Conservation (phyloP, 768 basidiomycete species). For the Boletus edulis region DNA sequence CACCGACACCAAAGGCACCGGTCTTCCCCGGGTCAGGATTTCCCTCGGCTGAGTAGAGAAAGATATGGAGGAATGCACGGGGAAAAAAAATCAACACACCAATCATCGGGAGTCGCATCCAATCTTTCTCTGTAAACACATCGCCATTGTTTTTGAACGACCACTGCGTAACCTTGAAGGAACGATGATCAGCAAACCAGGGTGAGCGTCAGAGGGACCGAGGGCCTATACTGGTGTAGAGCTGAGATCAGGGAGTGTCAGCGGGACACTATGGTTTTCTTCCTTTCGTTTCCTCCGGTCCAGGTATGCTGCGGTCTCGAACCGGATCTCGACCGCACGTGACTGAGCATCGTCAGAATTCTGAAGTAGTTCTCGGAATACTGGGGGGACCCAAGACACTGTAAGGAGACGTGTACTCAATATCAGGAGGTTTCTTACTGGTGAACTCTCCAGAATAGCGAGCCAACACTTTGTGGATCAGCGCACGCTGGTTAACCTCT, state of each 20-base stretch:
- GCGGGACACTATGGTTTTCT: too few species aligned
- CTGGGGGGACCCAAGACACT: neutral
- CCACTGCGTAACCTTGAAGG: neutral
- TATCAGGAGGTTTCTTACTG: constrained; percentile 37
- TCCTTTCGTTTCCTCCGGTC: too few species aligned
- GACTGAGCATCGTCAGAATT: neutral
- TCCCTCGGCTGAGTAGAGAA: neutral
- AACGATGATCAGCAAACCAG: too few species aligned
- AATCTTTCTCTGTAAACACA: constrained; percentile 19
- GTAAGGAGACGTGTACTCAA: neutral
- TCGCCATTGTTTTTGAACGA: neutral
- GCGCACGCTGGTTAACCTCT: constrained; percentile 69
- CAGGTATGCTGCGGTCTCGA: neutral
- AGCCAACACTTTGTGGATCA: neutral
- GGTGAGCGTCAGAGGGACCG: constrained; percentile 36
- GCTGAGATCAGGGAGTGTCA: neutral
- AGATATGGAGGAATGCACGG: neutral
- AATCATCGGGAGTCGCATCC: neutral
- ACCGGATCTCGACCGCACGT: neutral
- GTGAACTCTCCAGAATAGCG: constrained; percentile 4
- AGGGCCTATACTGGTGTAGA: too few species aligned
- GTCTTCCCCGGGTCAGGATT: neutral
- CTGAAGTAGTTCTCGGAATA: constrained; percentile 2
- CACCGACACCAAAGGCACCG: constrained; percentile 1
- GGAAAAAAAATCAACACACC: neutral